Percentiles rank a stretch among this genome's conserved stretches.
phyloP scores from a whole-genome alignment of 148 eudicot genomes.

The Cornus controversa region DNA sequence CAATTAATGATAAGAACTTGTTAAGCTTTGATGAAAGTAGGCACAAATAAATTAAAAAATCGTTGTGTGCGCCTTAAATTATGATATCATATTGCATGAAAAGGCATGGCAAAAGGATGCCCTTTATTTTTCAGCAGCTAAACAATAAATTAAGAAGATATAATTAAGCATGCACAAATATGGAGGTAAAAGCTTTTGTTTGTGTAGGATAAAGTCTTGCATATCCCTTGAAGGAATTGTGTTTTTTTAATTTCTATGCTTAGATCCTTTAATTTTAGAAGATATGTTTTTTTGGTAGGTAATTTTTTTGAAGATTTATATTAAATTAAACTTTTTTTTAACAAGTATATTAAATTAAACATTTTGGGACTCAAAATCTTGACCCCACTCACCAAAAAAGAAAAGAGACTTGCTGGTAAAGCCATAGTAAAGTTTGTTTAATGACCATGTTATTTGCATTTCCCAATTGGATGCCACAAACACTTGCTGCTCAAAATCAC shows the following conservation, averaged over 20 bases:
- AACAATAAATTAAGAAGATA: too few species aligned
- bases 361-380: neutral
- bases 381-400: neutral
- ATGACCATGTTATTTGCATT: neutral
- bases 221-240: neutral
- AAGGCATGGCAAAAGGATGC: too few species aligned
- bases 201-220: neutral
- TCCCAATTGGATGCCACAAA: neutral
- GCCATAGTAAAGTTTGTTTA: neutral
- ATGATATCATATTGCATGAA: too few species aligned
- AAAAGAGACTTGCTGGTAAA: too few species aligned
- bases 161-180: neutral
- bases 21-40: neutral
- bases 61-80: neutral
- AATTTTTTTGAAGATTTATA: too few species aligned
- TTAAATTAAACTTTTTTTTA: neutral
- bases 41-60: too few species aligned
- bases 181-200: neutral
- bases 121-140: neutral
- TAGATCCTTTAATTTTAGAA: neutral
- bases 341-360: too few species aligned
- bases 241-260: neutral
- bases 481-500: neutral
- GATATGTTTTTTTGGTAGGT: too few species aligned
- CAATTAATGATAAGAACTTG: neutral